A percentile compares a stretch with the other conserved stretches of the same genome.
Conservation (phyloP, 352 stramenopile genomes). For the Globisporangium megalacanthum region DNA sequence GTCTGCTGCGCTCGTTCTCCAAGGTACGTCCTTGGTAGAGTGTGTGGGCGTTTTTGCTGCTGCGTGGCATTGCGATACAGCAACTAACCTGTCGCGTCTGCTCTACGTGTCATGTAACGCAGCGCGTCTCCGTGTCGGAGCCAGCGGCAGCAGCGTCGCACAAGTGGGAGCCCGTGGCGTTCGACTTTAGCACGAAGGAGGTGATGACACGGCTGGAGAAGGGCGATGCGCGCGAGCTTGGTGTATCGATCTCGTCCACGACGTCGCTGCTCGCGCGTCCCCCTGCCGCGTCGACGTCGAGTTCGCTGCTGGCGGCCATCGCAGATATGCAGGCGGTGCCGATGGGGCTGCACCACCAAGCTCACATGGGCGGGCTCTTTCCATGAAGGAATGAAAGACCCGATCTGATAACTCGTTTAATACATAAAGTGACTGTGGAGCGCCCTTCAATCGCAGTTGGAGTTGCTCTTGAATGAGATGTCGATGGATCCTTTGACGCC, state of each 20-base stretch:
- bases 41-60: constrained; percentile 5
- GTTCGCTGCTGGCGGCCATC: constrained; percentile 8
- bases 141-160: constrained; percentile 14
- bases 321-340: constrained; percentile 13
- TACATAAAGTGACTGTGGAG: no score
- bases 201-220: constrained; percentile 49
- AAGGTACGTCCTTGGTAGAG: constrained; percentile 31
- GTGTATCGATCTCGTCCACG: constrained; percentile 48
- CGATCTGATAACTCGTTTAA: no score
- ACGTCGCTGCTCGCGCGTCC: neutral
- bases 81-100: neutral
- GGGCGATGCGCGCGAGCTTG: constrained; percentile 45
- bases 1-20: constrained; percentile 58
- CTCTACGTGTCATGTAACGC: neutral
- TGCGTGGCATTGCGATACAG: neutral
- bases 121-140: constrained; percentile 26
- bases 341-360: neutral
- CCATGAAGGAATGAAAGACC: neutral
- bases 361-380: constrained; percentile 6
- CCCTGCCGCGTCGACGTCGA: constrained; percentile 1
- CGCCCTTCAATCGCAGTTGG: no score
- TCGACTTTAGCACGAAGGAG: constrained; percentile 49
- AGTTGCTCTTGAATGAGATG: no score
- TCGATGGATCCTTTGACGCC: no score
- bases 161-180: constrained; percentile 63